Conservation (phyloP, 176 grass and related monocot genomes). For the Juncus effusus region DNA sequence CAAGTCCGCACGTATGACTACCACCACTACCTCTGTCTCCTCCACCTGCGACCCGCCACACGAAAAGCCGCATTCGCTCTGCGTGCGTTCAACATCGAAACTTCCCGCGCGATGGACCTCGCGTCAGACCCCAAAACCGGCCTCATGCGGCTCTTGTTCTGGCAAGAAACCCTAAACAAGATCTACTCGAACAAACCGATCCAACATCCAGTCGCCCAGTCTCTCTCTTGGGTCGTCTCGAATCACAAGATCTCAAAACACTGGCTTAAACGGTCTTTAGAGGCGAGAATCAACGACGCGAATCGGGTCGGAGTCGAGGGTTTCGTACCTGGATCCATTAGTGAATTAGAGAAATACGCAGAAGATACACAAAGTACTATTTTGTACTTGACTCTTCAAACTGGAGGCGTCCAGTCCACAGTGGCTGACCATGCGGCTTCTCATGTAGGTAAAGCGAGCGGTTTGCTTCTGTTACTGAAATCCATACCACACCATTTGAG, state of each 20-base stretch:
- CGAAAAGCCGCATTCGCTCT: constrained; percentile 76
- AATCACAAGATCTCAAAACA: constrained; percentile 75
- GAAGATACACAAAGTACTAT: constrained; percentile 86
- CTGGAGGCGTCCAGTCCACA: constrained; percentile 65
- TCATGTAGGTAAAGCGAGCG: constrained; percentile 74
- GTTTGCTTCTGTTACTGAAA: constrained; percentile 75
- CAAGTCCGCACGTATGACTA: constrained; percentile 87
- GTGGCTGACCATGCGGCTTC: constrained; percentile 69
- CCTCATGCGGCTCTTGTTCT: constrained; percentile 77
- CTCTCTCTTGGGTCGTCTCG: constrained; percentile 45
- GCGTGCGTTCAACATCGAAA: constrained; percentile 84
- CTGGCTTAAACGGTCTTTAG: constrained; percentile 74
- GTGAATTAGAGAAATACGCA: constrained; percentile 75
- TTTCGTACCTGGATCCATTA: constrained; percentile 36
- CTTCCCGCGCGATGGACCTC: constrained; percentile 69
- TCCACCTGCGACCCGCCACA: constrained; percentile 61
- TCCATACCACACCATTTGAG: constrained; percentile 76
- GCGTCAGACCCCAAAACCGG: constrained; percentile 65
- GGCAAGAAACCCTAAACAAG: constrained; percentile 74
- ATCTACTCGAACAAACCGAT: constrained; percentile 54
- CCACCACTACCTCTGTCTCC: constrained; percentile 86
- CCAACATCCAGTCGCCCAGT: constrained; percentile 65
- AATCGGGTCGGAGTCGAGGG: constrained; percentile 51
- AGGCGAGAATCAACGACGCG: constrained; percentile 75
- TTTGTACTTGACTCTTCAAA: constrained; percentile 73